Conservation (phyloP, 2,329 filamentous ascomycete species). For the Diaporthe sp. region DNA sequence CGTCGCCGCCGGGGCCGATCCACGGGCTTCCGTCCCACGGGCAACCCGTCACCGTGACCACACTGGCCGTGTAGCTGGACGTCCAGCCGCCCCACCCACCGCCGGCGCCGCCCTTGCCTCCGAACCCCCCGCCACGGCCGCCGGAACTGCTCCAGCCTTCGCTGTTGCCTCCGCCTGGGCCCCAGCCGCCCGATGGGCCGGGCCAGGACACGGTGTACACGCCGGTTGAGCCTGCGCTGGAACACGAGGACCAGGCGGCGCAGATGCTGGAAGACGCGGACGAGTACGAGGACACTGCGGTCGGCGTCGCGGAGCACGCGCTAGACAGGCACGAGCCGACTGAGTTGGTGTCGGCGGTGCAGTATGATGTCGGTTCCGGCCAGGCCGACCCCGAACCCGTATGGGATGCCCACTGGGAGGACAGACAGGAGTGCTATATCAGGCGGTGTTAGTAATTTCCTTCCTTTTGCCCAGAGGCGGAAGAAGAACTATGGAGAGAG, state of each 20-base stretch:
- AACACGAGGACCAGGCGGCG: constrained; percentile 51
- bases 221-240: constrained; percentile 49
- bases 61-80: constrained; percentile 49
- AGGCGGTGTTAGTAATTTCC: constrained; percentile 14
- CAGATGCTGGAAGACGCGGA: constrained; percentile 54
- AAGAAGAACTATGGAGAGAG: background rate
- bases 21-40: constrained; percentile 52
- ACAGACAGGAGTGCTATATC: constrained; percentile 53
- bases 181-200: constrained; percentile 40
- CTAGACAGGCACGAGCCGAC: constrained; percentile 44
- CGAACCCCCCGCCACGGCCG: constrained; percentile 14
- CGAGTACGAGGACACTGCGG: constrained; percentile 43
- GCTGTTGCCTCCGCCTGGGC: constrained; percentile 30
- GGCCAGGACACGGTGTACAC: constrained; percentile 52
- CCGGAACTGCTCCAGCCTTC: no score
- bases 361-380: constrained; percentile 46
- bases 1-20: constrained; percentile 50
- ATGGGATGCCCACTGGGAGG: constrained; percentile 47
- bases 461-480: background rate
- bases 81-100: constrained; percentile 36
- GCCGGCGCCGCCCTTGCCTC: constrained; percentile 20
- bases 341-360: constrained; percentile 42
- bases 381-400: constrained; percentile 40
- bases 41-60: constrained; percentile 55
- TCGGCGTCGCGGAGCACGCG: constrained; percentile 45